Base-by-base conservation (phyloP, 2,329 filamentous ascomycete genomes). In the Geoglossum cookeanum region DNA sequence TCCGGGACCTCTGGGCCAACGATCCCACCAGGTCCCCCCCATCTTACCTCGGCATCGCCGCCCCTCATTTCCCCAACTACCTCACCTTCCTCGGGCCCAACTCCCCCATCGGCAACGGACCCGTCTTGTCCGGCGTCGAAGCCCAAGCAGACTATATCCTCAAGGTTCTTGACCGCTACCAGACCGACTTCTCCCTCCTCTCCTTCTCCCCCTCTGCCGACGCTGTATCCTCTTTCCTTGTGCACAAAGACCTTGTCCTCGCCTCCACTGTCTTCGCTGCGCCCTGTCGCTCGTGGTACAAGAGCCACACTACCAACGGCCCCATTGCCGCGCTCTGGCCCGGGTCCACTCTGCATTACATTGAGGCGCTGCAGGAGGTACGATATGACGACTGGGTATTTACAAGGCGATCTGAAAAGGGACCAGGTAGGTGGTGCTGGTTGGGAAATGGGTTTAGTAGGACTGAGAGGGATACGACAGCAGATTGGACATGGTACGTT, bases 161-260 rank as follows among this genome's bases (percentile, higher is more conserved):
- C 61, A 72, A 74, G 60, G 63, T 76, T 44, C 70, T 78, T 58
- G 47, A 49, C 17, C 22, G 47, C 9, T 49, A 29, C 17, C 47
- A 49, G 17, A 49, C 47, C 29, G 71, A 76, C 64, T 71, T 73
- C 44, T 74, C 71, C 61, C 71, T 78, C 57, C 63, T 64, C 4
- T 66, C 70, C 3, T 71, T 75, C 45, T 64, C 69, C 7, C 71
- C 76, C 9, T 75, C 75, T 61, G 63, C 66, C 0, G 69, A 70
- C 17, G 74, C 72, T 1, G 72, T 78, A 6, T 64, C 66, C 9
- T 78, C 79, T 59, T 79, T 80, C 64, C 70, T 74, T 58, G 66
- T 67, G 3, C 69, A 71, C 65, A 71, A 71, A 49, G 47, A 49
- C 22, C 47, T n/a, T 3, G 29, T 49, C 47, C 22, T 76, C 68